phyloP scores from a whole-genome alignment of 805 yeast genomes.

The Zygoascus biomembranicola region DNA sequence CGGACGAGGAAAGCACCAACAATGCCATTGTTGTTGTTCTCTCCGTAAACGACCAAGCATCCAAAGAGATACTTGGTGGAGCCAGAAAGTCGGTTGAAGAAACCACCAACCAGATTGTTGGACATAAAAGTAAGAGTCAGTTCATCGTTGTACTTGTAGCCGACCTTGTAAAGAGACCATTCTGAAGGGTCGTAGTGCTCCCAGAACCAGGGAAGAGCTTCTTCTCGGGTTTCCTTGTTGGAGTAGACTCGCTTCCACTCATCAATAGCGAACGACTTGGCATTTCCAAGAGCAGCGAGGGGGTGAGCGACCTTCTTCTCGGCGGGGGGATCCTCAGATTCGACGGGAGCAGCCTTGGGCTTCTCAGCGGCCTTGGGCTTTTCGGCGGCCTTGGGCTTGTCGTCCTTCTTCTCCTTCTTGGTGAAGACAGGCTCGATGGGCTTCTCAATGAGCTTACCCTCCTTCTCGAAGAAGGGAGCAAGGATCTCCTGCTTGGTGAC shows the following conservation, averaged over 20 bases:
- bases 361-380: constrained; percentile 22
- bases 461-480: constrained; percentile 38
- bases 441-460: constrained; percentile 52
- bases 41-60: constrained; percentile 91
- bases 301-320: constrained; percentile 84
- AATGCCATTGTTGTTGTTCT: constrained; percentile 97
- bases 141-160: constrained; percentile 96
- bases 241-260: constrained; percentile 97
- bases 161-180: constrained; percentile 93
- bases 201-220: constrained; percentile 96
- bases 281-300: constrained; percentile 68
- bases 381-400: constrained; percentile 27
- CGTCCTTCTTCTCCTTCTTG: constrained; percentile 63
- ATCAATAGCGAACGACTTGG: constrained; percentile 55
- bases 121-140: constrained; percentile 96
- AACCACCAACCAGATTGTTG: constrained; percentile 95
- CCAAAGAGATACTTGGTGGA: constrained; percentile 95
- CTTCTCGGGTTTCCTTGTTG: constrained; percentile 92
- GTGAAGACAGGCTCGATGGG: constrained; percentile 63
- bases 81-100: constrained; percentile 88
- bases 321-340: constrained; percentile 35
- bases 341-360: constrained; percentile 33
- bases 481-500: constrained; percentile 39
- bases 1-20: constrained; percentile 91
- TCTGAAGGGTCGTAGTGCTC: constrained; percentile 84